These are phyloP conservation scores for Diophrys sp. DNA, from an alignment of 73 alveolate species.

Conservation along the genomic window DNA sequence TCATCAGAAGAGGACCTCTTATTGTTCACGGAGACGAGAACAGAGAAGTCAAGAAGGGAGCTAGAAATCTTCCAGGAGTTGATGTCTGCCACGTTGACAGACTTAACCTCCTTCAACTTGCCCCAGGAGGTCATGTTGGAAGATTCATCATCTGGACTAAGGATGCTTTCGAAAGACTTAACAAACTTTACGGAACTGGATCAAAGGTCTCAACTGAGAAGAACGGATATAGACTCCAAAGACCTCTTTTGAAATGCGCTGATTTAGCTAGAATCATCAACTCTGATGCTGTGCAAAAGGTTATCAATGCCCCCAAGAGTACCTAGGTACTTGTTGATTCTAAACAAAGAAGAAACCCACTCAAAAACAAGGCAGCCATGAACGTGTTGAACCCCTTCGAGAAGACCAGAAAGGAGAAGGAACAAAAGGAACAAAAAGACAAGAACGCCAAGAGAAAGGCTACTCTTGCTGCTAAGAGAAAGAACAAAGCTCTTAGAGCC, in stretches of 20 bases:
- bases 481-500: conserved; percentile 44
- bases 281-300: conserved; percentile 74
- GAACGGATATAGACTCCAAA: conserved; percentile 85
- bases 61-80: conserved; percentile 95
- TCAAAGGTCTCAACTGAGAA: conserved; percentile 10
- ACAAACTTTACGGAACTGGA: conserved; percentile 83
- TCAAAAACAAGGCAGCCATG: conserved; percentile 68
- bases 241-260: conserved; percentile 84
- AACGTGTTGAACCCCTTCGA: conserved; percentile 72
- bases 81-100: conserved; percentile 86
- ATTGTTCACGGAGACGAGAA: conserved; percentile 84
- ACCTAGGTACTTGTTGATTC: conserved; percentile 37
- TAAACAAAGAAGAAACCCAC: conserved; percentile 74
- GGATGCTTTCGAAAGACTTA: conserved; percentile 83
- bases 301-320: conserved; percentile 62
- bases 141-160: conserved; percentile 92
- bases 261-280: conserved; percentile 87
- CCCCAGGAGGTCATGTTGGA: conserved; percentile 97
- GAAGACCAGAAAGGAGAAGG: conserved; percentile 47
- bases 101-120: conserved; percentile 87
- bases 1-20: conserved; percentile 91
- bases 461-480: conserved; percentile 61
- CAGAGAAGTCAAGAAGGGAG: conserved; percentile 76
- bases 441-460: conserved; percentile 53
- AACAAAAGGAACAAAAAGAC: conserved; percentile 19